Conservation (phyloP, 352 stramenopile species). For the Phytophthora constricta region DNA sequence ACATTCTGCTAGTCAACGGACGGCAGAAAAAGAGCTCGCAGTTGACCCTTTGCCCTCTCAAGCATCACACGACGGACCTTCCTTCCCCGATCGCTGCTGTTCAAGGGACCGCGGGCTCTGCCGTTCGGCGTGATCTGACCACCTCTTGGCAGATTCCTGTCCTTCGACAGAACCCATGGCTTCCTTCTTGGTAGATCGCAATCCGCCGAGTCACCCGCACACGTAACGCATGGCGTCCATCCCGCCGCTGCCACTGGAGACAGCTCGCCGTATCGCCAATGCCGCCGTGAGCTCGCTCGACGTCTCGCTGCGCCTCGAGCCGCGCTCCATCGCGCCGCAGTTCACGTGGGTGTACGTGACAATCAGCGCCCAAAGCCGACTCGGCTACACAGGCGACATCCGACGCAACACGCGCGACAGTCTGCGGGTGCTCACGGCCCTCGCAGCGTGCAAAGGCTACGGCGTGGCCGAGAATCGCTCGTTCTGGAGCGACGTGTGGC, state of each 20-base stretch:
- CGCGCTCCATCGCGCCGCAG: conserved; percentile 7
- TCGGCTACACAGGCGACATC: not conserved
- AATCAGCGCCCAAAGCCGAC: not conserved
- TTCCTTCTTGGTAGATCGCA: not conserved
- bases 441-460: conserved; percentile 26
- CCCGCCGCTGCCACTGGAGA: conserved; percentile 19
- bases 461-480: conserved; percentile 14
- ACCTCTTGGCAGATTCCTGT: not conserved
- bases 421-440: conserved; percentile 18
- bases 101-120: no score
- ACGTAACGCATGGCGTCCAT: not conserved
- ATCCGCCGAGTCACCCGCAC: not conserved
- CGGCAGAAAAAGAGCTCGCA: no score
- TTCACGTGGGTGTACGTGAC: conserved; percentile 28
- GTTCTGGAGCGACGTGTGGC: conserved; percentile 34
- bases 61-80: no score
- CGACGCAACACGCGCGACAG: conserved; percentile 11
- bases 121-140: not conserved
- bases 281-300: conserved; percentile 19
- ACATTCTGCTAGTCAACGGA: no score
- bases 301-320: conserved; percentile 18
- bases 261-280: conserved; percentile 14
- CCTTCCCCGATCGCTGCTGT: no score
- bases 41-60: no score
- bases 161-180: not conserved